A percentile compares a stretch with the other conserved stretches of the same genome.
phyloP scores from a whole-genome alignment of 805 yeast genomes.

The Starmerella ratchasimensis region DNA sequence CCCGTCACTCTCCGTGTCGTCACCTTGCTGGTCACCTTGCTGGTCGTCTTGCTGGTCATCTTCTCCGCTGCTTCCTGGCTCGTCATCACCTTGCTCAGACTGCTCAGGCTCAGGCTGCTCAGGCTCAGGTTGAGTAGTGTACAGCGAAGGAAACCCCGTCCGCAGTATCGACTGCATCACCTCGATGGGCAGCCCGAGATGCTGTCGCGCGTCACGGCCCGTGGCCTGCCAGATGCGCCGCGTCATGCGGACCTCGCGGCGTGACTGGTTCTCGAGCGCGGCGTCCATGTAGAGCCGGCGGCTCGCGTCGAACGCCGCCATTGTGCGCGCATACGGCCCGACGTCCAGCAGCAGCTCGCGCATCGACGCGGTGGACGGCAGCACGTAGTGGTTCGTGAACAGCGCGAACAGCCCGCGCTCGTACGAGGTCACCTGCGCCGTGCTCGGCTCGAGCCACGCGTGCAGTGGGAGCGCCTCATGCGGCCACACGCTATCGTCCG shows the following conservation, averaged over 20 bases:
- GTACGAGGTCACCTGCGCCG: too few species aligned
- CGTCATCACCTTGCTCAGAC: too few species aligned
- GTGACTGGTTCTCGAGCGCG: constrained; percentile 2
- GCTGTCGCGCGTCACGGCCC: constrained; percentile 13
- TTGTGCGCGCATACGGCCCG: constrained; percentile 22
- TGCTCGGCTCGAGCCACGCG: too few species aligned
- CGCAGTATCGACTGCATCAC: constrained; percentile 1
- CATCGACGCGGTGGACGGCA: too few species aligned
- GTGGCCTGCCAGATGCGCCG: constrained; percentile 8
- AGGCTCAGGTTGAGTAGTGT: background rate
- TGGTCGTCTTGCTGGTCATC: too few species aligned
- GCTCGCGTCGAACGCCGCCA: constrained; percentile 22
- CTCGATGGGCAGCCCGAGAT: constrained; percentile 3
- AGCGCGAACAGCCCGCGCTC: too few species aligned
- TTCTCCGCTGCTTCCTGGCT: too few species aligned
- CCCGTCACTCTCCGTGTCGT: too few species aligned
- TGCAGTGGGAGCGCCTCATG: background rate
- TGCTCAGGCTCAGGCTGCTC: background rate
- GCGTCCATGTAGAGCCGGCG: constrained; percentile 5
- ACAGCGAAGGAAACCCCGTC: constrained; percentile 1
- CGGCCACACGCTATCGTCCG: background rate
- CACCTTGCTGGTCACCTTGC: too few species aligned
- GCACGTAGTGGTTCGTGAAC: too few species aligned
- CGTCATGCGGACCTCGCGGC: constrained; percentile 8
- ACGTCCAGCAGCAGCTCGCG: constrained; percentile 21